Percentiles rank a stretch among this genome's conserved stretches.
phyloP scores from a whole-genome alignment of 257 asterid species.

The Solanum paucissectum region DNA sequence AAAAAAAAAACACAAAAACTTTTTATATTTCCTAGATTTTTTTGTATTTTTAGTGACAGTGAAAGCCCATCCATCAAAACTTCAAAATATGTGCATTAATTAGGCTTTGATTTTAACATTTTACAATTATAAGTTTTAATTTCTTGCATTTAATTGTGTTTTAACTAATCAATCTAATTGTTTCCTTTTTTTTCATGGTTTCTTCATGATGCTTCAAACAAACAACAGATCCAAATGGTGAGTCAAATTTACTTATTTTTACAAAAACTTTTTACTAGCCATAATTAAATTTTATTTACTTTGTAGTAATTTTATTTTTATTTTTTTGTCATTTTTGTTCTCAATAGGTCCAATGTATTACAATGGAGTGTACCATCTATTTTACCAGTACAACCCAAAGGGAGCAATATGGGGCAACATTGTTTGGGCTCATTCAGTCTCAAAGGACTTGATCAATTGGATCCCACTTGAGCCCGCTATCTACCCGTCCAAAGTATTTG shows the following conservation, averaged over 20 bases:
- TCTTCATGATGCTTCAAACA: background rate
- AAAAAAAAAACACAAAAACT: background rate
- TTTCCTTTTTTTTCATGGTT: background rate
- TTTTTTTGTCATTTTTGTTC: background rate
- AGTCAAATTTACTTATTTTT: background rate
- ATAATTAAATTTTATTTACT: background rate
- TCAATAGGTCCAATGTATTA: conserved; percentile 56
- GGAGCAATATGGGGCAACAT: conserved; percentile 78
- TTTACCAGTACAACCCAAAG: conserved; percentile 69
- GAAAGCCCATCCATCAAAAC: background rate
- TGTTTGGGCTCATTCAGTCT: conserved; percentile 75
- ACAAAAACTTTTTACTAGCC: background rate
- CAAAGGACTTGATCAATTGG: conserved; percentile 62
- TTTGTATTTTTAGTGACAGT: background rate
- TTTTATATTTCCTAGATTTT: background rate
- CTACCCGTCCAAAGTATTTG: conserved; percentile 51
- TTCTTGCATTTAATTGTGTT: background rate
- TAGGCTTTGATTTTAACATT: background rate
- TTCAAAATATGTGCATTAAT: background rate
- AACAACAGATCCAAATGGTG: conserved; percentile 34
- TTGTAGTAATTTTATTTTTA: background rate
- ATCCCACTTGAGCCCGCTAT: conserved; percentile 32
- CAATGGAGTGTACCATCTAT: conserved; percentile 63
- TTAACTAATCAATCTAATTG: background rate
- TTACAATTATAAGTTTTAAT: background rate